Percentiles rank a stretch among this genome's conserved stretches.
Evolutionary conservation across 345 rosid genomes (phyloP).

Genomic region (Microcos paniculata): DNA sequence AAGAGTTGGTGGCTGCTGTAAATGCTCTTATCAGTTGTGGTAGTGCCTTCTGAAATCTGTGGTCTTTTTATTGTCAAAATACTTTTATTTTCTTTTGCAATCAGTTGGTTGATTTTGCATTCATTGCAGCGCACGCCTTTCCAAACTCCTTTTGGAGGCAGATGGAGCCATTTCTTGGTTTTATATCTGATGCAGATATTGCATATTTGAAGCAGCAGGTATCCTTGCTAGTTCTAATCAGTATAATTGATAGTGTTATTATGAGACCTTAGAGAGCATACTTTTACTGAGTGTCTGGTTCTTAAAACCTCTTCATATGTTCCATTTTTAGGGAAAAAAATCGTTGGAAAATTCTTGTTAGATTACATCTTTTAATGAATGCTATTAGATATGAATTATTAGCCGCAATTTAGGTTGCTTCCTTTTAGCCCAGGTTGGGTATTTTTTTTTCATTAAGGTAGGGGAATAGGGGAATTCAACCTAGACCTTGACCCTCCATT

Average conservation of each 20-base stretch:
- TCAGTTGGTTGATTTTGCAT: conserved; percentile 36
- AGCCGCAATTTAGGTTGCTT: neutral
- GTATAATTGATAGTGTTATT: neutral
- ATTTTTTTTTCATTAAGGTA: neutral
- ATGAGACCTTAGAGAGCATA: neutral
- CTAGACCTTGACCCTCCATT: conserved; percentile 8
- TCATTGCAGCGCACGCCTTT: conserved; percentile 54
- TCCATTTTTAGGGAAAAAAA: neutral
- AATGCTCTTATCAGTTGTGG: conserved; percentile 71
- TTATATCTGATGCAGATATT: conserved; percentile 65
- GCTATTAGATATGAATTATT: neutral
- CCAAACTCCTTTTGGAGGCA: conserved; percentile 73
- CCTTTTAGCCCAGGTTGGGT: conserved; percentile 1
- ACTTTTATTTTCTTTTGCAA: conserved; percentile 10
- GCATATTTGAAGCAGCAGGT: conserved; percentile 75
- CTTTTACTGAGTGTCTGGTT: conserved; percentile 4
- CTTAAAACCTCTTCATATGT: neutral
- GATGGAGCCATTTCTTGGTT: conserved; percentile 76
- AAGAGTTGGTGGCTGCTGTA: conserved; percentile 83
- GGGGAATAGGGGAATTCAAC: conserved; percentile 8
- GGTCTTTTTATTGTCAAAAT: conserved; percentile 13
- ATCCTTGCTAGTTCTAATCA: conserved; percentile 10
- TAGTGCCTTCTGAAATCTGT: conserved; percentile 24
- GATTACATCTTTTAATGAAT: neutral
- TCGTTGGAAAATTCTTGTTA: neutral